Evolutionary conservation across 1,284 basidiomycete species (phyloP).

Genomic region (Moesziomyces aphidis): DNA sequence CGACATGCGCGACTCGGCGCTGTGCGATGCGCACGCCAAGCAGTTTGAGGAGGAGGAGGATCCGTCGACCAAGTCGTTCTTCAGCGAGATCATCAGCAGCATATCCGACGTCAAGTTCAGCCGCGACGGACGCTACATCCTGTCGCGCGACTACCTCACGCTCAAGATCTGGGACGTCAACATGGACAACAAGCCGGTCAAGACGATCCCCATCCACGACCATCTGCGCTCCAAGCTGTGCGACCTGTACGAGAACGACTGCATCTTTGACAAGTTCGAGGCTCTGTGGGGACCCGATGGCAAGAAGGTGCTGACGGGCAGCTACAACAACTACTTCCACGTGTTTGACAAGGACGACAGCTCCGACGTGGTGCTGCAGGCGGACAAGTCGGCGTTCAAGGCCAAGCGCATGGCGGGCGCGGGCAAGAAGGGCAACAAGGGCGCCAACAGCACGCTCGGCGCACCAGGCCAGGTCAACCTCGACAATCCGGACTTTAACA

Average conservation of each 20-base stretch:
- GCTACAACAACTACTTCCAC: slow-evolving; percentile 99
- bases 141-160: slow-evolving; percentile 96
- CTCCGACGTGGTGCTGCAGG: slow-evolving; percentile 93
- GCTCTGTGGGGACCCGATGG: slow-evolving; percentile 66
- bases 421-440: slow-evolving; percentile 77
- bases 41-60: slow-evolving; percentile 87
- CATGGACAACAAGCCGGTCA: slow-evolving; percentile 96
- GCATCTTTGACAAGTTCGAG: slow-evolving; percentile 99
- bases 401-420: slow-evolving; percentile 87
- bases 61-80: slow-evolving; percentile 96
- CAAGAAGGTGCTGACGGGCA: slow-evolving; percentile 77
- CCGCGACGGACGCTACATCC: slow-evolving; percentile 94
- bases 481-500: slow-evolving; percentile 79
- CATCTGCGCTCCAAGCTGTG: slow-evolving; percentile 97
- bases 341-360: slow-evolving; percentile 94
- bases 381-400: slow-evolving; percentile 99
- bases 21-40: slow-evolving; percentile 97
- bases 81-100: slow-evolving; percentile 99
- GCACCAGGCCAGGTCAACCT: slow-evolving; percentile 70
- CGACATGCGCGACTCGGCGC: slow-evolving; percentile 98
- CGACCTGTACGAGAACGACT: slow-evolving; percentile 99
- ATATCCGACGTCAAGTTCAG: slow-evolving; percentile 99
- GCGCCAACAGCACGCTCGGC: slow-evolving; percentile 77
- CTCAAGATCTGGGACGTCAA: slow-evolving; percentile 99
- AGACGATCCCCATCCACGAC: slow-evolving; percentile 98